Evolutionary conservation across 129 eudicot species (phyloP), one percentile per base, ranked within the genome.

Genomic region (Artemisia tridentata): DNA sequence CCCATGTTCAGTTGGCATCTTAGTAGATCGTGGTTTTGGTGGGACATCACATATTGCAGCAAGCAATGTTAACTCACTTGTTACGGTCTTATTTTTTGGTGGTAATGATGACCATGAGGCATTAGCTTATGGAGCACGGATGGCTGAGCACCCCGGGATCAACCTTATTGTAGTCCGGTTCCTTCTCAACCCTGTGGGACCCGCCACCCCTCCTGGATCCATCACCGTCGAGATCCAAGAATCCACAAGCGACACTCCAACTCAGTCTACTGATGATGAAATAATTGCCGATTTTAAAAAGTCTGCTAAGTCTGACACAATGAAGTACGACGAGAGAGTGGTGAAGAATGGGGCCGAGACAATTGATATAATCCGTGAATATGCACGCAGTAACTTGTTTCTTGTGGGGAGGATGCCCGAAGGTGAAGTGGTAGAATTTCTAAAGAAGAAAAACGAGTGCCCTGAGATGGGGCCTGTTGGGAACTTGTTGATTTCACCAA

Each of bases 11-110:
- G 95, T 90, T 2, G 91, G 91, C 11, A 90, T 87, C 27, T 80
- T 90, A 48, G 84, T 90, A 2, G 97, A 87, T 66, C 87, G 95
- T 0, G 97, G 97, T 23, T 88, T 90, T 4, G 97, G 97, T 27
- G 95, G 97, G 20, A 60, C 74, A 3, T 61, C 95, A 0, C 95
- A 90, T 49, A 77, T 90, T 9, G 76, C 95, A 0, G 95, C 97
- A 0, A 87, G 97, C 74, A 87, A 75, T 13, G 97, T 90, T 1
- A 59, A 81, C 59, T 84, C 82, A 0, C 69, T 75, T 17, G 73
- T 84, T 10, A 85, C 86, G 0, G 84, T 74, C 13, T 75, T 86
- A 61, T 89, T 86, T 85, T 86, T 89, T n/a, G 93, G 93, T 3
- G 96, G 96, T 13, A 78, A 55, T 5, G 93, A 86, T 15, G 93